Conservation (phyloP, 257 asterid genomes). For the Gentiana dahurica region DNA sequence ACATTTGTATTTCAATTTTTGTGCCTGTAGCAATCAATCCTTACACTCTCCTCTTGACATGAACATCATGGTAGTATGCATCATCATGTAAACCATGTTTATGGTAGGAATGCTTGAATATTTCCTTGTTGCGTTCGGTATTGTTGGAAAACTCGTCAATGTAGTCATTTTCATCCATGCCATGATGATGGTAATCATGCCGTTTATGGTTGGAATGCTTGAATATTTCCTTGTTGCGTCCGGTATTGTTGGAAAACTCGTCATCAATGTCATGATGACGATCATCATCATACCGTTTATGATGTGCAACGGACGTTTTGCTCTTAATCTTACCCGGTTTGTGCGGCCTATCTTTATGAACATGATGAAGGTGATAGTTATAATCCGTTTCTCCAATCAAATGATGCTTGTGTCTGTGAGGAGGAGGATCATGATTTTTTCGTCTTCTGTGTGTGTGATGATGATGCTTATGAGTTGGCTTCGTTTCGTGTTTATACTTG, state of each 20-base stretch:
- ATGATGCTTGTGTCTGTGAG: conserved; percentile 20
- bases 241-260: conserved; percentile 16
- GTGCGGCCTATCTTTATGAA: conserved; percentile 45
- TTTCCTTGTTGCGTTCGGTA: conserved; percentile 9
- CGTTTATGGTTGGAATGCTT: conserved; percentile 14
- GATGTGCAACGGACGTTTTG: conserved; percentile 19
- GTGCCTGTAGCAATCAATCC: too few relatives aligned
- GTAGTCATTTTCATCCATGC: conserved; percentile 11
- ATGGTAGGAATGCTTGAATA: conserved; percentile 18
- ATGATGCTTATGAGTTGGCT: conserved; percentile 33
- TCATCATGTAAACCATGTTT: conserved; percentile 12
- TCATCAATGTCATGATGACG: conserved; percentile 33
- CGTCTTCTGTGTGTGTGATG: conserved; percentile 28
- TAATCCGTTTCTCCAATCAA: conserved; percentile 38
- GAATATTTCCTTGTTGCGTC: conserved; percentile 12
- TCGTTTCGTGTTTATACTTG: conserved; percentile 28
- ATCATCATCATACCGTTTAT: conserved; percentile 23
- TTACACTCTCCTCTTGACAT: conserved; percentile 11
- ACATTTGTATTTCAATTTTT: too few relatives aligned
- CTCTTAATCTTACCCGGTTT: conserved; percentile 43
- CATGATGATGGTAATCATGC: conserved; percentile 26
- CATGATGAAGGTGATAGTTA: conserved; percentile 59
- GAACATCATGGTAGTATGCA: conserved; percentile 6
- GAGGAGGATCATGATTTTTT: conserved; percentile 21
- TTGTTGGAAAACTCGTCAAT: conserved; percentile 17